Conservation (phyloP, 176 grass and related monocot genomes). For the Phyllostachys edulis region DNA sequence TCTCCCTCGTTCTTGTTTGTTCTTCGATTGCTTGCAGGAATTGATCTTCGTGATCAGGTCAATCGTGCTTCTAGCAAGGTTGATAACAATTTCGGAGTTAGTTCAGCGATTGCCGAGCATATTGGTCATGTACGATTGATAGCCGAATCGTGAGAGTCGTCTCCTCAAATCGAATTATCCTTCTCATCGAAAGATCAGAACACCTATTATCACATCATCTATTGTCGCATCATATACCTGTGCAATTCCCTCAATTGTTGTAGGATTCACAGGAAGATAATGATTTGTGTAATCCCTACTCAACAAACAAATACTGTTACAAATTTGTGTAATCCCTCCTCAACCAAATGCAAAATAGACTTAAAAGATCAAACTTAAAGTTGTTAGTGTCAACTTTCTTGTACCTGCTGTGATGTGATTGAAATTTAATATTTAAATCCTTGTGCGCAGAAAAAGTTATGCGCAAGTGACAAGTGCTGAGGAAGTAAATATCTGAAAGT, state of each 20-base stretch:
- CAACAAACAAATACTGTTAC: constrained; percentile 30
- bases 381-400: not conserved
- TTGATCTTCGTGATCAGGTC: too few species aligned
- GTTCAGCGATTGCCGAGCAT: too few species aligned
- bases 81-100: too few species aligned
- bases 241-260: constrained; percentile 73
- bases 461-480: constrained; percentile 61
- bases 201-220: too few species aligned
- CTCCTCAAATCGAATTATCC: too few species aligned
- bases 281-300: constrained; percentile 97
- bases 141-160: too few species aligned
- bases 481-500: constrained; percentile 81
- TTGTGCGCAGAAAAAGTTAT: constrained; percentile 97
- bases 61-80: too few species aligned
- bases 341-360: constrained; percentile 5
- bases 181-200: too few species aligned
- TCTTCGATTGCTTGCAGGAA: too few species aligned
- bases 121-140: too few species aligned
- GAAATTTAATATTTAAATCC: constrained; percentile 98
- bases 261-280: constrained; percentile 97
- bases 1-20: too few species aligned
- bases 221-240: too few species aligned
- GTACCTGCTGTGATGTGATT: constrained; percentile 96
- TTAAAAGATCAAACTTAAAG: constrained; percentile 9
- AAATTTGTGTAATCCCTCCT: not conserved